Conservation (phyloP, 1,139 yeast genomes). For the Eremothecium sinecaudum region DNA sequence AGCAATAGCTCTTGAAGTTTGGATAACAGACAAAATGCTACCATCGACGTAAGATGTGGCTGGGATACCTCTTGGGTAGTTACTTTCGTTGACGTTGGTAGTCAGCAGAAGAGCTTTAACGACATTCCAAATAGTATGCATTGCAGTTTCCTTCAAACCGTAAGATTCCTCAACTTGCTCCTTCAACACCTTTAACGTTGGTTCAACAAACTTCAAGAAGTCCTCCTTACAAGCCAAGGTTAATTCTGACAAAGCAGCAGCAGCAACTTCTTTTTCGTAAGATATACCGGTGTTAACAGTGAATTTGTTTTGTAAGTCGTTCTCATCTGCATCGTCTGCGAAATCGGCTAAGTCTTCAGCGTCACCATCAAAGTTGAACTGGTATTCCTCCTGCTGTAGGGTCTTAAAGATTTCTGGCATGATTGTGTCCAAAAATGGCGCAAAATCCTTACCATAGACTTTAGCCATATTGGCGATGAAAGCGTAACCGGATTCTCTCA, state of each 20-base stretch:
- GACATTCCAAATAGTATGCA: conserved; percentile 75
- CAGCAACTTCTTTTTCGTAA: conserved; percentile 94
- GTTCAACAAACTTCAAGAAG: conserved; percentile 70
- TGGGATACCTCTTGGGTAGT: conserved; percentile 69
- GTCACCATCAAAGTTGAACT: conserved; percentile 37
- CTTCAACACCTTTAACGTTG: conserved; percentile 52
- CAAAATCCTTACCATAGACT: conserved; percentile 84
- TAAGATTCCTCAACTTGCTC: conserved; percentile 79
- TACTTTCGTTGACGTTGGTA: conserved; percentile 41
- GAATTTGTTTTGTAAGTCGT: conserved; percentile 59
- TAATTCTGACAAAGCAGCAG: conserved; percentile 83
- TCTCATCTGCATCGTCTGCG: conserved; percentile 33
- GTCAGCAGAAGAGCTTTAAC: conserved; percentile 58
- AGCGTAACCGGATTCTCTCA: conserved; percentile 93
- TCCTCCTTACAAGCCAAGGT: conserved; percentile 77
- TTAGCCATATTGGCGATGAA: conserved; percentile 90
- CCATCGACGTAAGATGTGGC: conserved; percentile 49
- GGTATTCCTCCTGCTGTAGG: conserved; percentile 73
- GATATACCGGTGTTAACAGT: conserved; percentile 92
- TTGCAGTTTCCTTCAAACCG: conserved; percentile 85
- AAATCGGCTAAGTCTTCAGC: conserved; percentile 33
- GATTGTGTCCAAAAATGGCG: conserved; percentile 73
- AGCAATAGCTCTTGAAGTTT: conserved; percentile 57
- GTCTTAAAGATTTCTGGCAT: conserved; percentile 80
- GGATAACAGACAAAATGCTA: conserved; percentile 50